phyloP scores from a whole-genome alignment of 2,329 filamentous ascomycete genomes.

The Aspergillus ustus region DNA sequence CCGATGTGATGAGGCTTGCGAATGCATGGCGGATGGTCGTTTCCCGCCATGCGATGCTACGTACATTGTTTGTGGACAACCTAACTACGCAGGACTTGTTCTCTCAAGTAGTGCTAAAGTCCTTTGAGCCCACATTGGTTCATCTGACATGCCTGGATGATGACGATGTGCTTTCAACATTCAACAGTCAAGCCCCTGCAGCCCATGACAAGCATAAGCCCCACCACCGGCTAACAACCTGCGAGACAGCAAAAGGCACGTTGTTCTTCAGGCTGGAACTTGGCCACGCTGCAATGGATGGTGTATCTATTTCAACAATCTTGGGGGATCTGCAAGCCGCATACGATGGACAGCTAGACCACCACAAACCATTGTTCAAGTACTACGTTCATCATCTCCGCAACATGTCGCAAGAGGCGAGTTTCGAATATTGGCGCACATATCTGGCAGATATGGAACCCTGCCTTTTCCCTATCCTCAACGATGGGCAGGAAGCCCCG shows the following conservation, averaged over 20 bases:
- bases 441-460: slow-evolving; percentile 42
- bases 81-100: slow-evolving; percentile 38
- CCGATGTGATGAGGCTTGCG: slow-evolving; percentile 33
- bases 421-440: slow-evolving; percentile 44
- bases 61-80: slow-evolving; percentile 44
- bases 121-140: slow-evolving; percentile 31
- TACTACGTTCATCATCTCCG: slow-evolving; percentile 40
- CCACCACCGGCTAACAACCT: slow-evolving; percentile 53
- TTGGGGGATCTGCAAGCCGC: slow-evolving; percentile 52
- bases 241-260: slow-evolving; percentile 42
- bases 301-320: slow-evolving; percentile 55
- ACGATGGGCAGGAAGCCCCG: slow-evolving; percentile 28
- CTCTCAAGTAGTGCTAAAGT: slow-evolving; percentile 41
- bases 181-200: slow-evolving; percentile 35
- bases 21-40: slow-evolving; percentile 40
- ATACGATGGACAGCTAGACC: slow-evolving; percentile 50
- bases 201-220: slow-evolving; percentile 37
- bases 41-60: slow-evolving; percentile 39
- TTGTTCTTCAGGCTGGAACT: slow-evolving; percentile 55
- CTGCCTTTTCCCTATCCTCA: slow-evolving; percentile 42
- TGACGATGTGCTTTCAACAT: slow-evolving; percentile 32
- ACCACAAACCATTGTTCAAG: slow-evolving; percentile 41
- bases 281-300: slow-evolving; percentile 58
- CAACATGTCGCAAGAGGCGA: slow-evolving; percentile 29
- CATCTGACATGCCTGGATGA: slow-evolving; percentile 37